Evolutionary conservation across 1,284 basidiomycete genomes (phyloP), one percentile per base, ranked within the genome.

Genomic region (Tranzscheliella williamsii): DNA sequence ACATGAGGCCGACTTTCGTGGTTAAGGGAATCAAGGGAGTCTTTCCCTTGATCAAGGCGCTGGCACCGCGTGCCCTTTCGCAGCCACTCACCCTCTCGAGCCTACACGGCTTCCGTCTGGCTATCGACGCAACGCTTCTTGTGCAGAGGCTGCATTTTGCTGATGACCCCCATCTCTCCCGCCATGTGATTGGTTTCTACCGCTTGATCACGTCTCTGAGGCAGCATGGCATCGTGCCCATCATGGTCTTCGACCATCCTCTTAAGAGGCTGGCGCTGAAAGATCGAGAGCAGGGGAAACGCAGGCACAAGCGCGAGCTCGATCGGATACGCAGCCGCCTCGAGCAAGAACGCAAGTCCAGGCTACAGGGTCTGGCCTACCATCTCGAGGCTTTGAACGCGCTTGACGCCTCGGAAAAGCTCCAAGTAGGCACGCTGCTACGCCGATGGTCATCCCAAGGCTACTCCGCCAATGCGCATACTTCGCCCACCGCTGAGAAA

Each of bases 231-330:
- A 44, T 70, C 13, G 27, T 50, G 4, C 67, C 71, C 2, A 49
- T 73, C 27, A 68, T 73, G 63, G 60, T 73, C 11, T 73, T 73
- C 29, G 71, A 73, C 41, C 60, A 72, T 21, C 64, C 67, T 1
- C 52, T 55, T 17, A 58, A 67, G 33, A 36, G 69, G 16, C 39
- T 72, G 6, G 46, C 64, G 4, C 44, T 54, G 22, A 72, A 72
- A 42, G 42, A 48, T 16, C 49, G 70, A 20, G 70, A 72, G 42
- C 58, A 67, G 36, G 36, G 41, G 24, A 70, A 62, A 31, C 38
- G 64, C 21, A 57, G 39, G 24, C 52, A 58, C 13, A 62, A 58
- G 32, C 54, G 64, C 36, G 54, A 58, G 24, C 50, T 67, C 33
- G 55, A 63, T 24, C 31, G 44, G 2, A 54, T 50, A 22, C 52